Evolutionary conservation across 345 rosid species (phyloP), one percentile per base, ranked within the genome.

Genomic region (Sonneratia caseolaris): DNA sequence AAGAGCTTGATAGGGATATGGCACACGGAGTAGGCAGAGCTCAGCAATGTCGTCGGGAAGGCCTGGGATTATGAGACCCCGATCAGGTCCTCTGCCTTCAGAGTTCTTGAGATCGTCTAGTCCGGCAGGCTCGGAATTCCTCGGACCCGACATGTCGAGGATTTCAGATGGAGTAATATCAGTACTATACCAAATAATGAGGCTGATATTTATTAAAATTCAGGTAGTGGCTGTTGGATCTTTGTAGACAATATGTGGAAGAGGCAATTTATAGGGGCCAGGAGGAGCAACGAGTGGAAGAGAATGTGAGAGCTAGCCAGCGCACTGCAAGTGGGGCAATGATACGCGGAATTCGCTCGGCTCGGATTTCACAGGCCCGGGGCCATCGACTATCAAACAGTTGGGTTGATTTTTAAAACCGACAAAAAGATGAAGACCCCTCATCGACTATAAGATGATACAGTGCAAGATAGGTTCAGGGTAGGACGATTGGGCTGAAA

Each of bases 31-130:
- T 36, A 91, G 90, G 74, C 94, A 91, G 4, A 77, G 79, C 84
- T 85, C 87, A 0, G 86, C 84, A 43, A 91, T 80, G 65, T 91
- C 97, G 70, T 87, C 85, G 1, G 92, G 92, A 47, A 91, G 73
- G 27, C 91, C 92, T 36, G 94, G 92, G 69, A 91, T 84, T 79
- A 88, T 78, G 27, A 86, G 83, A 55, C 81, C 82, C 51, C 65
- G 47, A 13, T 27, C 18, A 24, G 18, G 38, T 10, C 32, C 66
- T 24, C 32, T 36, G 14, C 66, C 38, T 3, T 32, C 37, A 0
- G 66, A 4, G 10, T 62, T 5, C 37, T 62, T 35, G 35, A 36
- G 35, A 59, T 59, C 12, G 11, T 14, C 32, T 22, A n/a, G 36
- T 9, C 35, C 32, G 36, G 5, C 14, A 24, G 64, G 1, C 35